Base-by-base conservation (phyloP, 176 grass and related monocot species). In the Aegilops sharonensis region DNA sequence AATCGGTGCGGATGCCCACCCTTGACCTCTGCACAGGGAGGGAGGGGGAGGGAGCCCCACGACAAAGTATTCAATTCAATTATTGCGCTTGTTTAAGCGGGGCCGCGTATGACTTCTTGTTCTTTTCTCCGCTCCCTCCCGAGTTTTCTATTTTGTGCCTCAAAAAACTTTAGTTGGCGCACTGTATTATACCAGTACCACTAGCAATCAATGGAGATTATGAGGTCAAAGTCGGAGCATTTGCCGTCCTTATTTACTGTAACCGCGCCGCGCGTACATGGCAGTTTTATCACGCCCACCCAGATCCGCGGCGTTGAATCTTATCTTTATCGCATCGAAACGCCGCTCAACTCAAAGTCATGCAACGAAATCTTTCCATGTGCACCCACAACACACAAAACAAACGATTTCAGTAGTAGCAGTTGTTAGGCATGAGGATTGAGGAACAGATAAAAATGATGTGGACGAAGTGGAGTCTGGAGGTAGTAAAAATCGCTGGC, bases 21-120 rank as follows among this genome's bases (percentile, higher is more conserved):
- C 89, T 87, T 80, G 85, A 91, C 89, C 89, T 76, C 47, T 80
- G 89, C 85, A 80, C 89, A 80, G 48, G 17, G 17, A 7, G 13
- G 39, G 9, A 63, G 21, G 5, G 59, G 39, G 9, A 63, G 21
- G 5, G 59, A 39, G 68, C 56, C 6, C 10, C 57, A 18, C 37
- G 82, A 84, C 83, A 65, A 83, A 43, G 5, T 25, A 30, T 5
- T 6, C 4, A 1, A 25, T 6, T 30, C 13, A 78, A 84, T 91
- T 87, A 84, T 87, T 87, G 85, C 81, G 4, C 12, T 87, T 67
- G 59, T 78, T 86, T 83, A 72, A 42, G 24, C 72, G 32, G 64
- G 43, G 18, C 57, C 14, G 21, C 42, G n/a, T 78, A 65, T 23
- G 84, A 73, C 79, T 78, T 62, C 50, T 79, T 75, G 57, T 71